These are phyloP conservation scores for Patellifolia procumbens DNA, from an alignment of 179 eudicot genomes.

Conservation along the genomic window DNA sequence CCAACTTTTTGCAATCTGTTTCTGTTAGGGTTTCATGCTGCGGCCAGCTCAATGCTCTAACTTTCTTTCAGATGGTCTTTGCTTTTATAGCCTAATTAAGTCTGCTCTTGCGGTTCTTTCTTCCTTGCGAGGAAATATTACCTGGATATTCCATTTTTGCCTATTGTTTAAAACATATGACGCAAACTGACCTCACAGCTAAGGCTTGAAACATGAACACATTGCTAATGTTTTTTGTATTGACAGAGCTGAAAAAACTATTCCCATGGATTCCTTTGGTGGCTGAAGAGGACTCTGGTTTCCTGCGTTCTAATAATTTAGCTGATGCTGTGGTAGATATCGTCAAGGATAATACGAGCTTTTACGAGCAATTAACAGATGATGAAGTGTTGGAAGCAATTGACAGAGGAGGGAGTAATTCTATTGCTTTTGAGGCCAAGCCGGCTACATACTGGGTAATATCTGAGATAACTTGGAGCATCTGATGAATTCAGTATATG, in stretches of 20 bases:
- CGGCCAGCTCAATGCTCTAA: neutral
- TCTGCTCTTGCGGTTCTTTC: neutral
- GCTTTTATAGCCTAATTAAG: too few species aligned
- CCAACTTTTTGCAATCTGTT: neutral
- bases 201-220: neutral
- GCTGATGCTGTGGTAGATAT: constrained; percentile 59
- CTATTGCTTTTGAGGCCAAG: constrained; percentile 55
- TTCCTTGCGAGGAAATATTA: neutral
- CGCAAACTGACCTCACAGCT: neutral
- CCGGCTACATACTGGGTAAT: constrained; percentile 92
- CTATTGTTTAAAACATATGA: neutral
- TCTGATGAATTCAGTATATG: constrained; percentile 8
- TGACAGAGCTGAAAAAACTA: constrained; percentile 59
- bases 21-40: neutral
- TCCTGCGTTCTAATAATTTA: constrained; percentile 71
- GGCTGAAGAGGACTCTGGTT: constrained; percentile 95
- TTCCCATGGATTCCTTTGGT: constrained; percentile 90
- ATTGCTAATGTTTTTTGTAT: neutral
- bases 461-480: constrained; percentile 1
- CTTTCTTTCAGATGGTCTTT: neutral
- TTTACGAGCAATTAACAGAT: constrained; percentile 43
- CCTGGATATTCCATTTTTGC: neutral
- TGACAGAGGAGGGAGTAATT: constrained; percentile 87
- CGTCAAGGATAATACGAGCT: constrained; percentile 50
- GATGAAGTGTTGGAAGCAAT: constrained; percentile 77